A percentile compares a stretch with the other conserved stretches of the same genome.
These are phyloP conservation scores for Pholiota conissans DNA, from an alignment of 768 basidiomycete species.

Conservation along the genomic window DNA sequence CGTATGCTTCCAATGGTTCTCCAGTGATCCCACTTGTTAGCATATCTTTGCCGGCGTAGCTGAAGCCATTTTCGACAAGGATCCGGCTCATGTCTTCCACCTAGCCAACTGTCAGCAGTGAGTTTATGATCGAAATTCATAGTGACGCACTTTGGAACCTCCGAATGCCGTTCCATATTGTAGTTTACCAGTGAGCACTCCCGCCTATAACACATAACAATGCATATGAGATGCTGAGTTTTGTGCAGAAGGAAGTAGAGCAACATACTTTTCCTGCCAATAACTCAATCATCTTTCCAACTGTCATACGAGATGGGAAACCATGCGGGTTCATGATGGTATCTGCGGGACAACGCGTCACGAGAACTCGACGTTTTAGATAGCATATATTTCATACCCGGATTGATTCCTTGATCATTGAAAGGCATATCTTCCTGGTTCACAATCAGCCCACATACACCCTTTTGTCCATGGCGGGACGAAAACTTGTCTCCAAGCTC, in stretches of 20 bases:
- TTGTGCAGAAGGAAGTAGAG: not conserved
- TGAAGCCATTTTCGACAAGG: constrained; percentile 92
- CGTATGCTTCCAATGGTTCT: constrained; percentile 93
- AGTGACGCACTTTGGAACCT: constrained; percentile 78
- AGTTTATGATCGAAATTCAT: constrained; percentile 2
- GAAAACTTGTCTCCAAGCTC: constrained; percentile 99
- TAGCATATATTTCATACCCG: constrained; percentile 48
- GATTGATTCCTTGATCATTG: constrained; percentile 95
- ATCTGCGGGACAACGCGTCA: constrained; percentile 45
- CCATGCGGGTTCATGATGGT: constrained; percentile 99
- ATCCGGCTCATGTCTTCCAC: constrained; percentile 99
- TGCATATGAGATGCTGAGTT: constrained; percentile 1
- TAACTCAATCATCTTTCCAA: constrained; percentile 99
- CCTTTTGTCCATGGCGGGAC: constrained; percentile 97
- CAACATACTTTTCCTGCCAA: constrained; percentile 83
- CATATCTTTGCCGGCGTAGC: constrained; percentile 99
- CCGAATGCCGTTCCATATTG: constrained; percentile 97
- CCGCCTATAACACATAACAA: constrained; percentile 56
- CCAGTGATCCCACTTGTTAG: constrained; percentile 98
- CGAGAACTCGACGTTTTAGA: not conserved
- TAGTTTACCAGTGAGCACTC: constrained; percentile 84
- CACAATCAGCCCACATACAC: constrained; percentile 97
- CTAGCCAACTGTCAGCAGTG: constrained; percentile 35
- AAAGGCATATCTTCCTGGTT: constrained; percentile 99
- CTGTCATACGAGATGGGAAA: constrained; percentile 99